phyloP scores from a whole-genome alignment of 371 early-diverging fungal species.

The Funneliformis caledonium region DNA sequence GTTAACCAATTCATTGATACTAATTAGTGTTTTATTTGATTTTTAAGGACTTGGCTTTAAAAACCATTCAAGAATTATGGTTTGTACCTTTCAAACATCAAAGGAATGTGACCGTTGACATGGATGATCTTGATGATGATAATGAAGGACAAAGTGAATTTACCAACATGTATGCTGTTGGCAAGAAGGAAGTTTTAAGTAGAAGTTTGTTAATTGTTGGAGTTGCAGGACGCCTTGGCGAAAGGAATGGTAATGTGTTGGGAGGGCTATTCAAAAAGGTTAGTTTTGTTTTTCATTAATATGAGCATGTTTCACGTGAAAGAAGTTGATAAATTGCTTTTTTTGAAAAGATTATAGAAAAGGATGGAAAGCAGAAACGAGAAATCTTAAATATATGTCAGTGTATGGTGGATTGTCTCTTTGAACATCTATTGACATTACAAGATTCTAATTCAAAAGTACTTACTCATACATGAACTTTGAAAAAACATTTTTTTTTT shows the following conservation, averaged over 20 bases:
- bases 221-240: conserved; percentile 50
- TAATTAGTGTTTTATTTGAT: conserved; percentile 11
- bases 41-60: conserved; percentile 66
- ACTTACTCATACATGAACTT: conserved; percentile 21
- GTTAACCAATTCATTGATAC: neutral
- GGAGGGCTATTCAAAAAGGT: conserved; percentile 46
- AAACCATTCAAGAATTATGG: conserved; percentile 73
- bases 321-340: neutral
- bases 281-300: neutral
- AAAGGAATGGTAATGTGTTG: conserved; percentile 42
- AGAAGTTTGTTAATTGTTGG: conserved; percentile 55
- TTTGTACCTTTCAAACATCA: conserved; percentile 62
- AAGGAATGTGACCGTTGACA: conserved; percentile 4
- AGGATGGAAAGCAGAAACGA: conserved; percentile 47
- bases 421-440: conserved; percentile 61
- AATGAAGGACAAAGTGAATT: conserved; percentile 51
- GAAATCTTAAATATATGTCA: conserved; percentile 57
- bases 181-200: conserved; percentile 51
- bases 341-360: conserved; percentile 46
- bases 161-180: conserved; percentile 45
- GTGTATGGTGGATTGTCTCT: conserved; percentile 71
- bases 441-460: conserved; percentile 55
- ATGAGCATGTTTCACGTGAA: neutral
- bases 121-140: conserved; percentile 46
- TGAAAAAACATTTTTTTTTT: neutral